These are phyloP conservation scores for Graphiopsis chlorocephala DNA, from an alignment of 2,329 filamentous ascomycete genomes.

Conservation along the genomic window DNA sequence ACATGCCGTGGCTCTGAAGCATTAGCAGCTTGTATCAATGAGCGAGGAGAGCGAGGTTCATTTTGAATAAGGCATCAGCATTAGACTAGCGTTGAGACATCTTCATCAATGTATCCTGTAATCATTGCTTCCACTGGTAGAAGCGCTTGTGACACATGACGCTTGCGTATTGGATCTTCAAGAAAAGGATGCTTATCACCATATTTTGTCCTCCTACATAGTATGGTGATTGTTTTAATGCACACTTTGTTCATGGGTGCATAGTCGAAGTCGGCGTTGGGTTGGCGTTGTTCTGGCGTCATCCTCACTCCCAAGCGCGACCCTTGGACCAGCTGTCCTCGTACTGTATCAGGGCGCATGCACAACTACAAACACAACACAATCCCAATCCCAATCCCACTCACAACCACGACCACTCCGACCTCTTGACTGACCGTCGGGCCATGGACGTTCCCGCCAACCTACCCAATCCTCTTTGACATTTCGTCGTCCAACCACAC, in stretches of 20 bases:
- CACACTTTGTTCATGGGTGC: neutral
- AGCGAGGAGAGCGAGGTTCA: neutral
- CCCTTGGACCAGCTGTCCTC: conserved; percentile 6
- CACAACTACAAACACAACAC: neutral
- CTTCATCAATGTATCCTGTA: neutral
- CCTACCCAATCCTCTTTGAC: conserved; percentile 15
- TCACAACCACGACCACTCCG: neutral
- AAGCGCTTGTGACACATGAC: neutral
- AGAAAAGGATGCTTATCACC: neutral
- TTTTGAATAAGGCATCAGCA: neutral
- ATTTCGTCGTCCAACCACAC: conserved; percentile 11
- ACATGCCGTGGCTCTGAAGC: neutral
- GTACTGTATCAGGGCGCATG: neutral
- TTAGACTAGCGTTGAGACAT: neutral
- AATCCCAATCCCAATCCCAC: neutral
- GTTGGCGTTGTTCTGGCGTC: neutral
- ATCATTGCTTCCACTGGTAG: neutral
- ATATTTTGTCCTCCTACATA: neutral
- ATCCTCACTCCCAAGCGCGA: neutral
- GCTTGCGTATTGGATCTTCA: neutral
- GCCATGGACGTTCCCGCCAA: conserved; percentile 15
- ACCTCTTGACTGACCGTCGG: conserved; percentile 13
- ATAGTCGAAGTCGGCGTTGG: neutral
- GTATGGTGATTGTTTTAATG: neutral
- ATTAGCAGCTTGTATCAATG: neutral